phyloP scores from a whole-genome alignment of 148 eudicot species.

The Silene latifolia region DNA sequence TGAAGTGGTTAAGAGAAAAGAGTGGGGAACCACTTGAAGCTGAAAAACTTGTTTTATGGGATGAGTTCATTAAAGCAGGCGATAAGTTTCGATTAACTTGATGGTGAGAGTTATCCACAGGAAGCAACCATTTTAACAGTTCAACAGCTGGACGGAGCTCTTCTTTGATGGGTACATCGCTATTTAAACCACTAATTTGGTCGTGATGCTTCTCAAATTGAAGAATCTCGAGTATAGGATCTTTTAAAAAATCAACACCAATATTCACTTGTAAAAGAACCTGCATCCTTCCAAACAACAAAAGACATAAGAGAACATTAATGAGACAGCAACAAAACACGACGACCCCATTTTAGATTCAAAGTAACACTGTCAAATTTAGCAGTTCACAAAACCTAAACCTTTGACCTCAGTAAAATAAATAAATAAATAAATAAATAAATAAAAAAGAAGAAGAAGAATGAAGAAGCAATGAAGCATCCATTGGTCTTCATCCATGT shows the following conservation, averaged over 20 bases:
- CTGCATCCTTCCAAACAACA: conserved; percentile 96
- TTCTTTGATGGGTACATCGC: conserved; percentile 25
- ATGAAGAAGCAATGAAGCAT: no score
- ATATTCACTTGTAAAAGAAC: conserved; percentile 93
- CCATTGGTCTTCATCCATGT: not conserved
- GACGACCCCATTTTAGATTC: not conserved
- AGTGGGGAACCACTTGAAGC: conserved; percentile 75
- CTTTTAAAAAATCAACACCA: conserved; percentile 65
- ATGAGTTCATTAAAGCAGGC: conserved; percentile 55
- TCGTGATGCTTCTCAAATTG: conserved; percentile 84
- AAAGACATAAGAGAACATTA: conserved; percentile 34
- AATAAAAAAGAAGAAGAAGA: not conserved
- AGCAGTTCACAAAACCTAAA: not conserved
- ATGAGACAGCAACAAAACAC: conserved; percentile 19
- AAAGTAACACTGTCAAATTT: not conserved
- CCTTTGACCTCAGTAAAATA: not conserved
- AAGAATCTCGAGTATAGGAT: conserved; percentile 84
- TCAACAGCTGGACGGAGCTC: conserved; percentile 66
- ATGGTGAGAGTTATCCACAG: conserved; percentile 66
- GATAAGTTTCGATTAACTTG: conserved; percentile 56
- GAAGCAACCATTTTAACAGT: conserved; percentile 89
- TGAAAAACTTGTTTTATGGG: conserved; percentile 53
- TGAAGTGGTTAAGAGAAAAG: conserved; percentile 80
- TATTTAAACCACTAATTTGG: conserved; percentile 32
- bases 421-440: not conserved